A percentile compares a stretch with the other conserved stretches of the same genome.
Conservation (phyloP, 2,329 filamentous ascomycete species). For the Colletotrichum horii region DNA sequence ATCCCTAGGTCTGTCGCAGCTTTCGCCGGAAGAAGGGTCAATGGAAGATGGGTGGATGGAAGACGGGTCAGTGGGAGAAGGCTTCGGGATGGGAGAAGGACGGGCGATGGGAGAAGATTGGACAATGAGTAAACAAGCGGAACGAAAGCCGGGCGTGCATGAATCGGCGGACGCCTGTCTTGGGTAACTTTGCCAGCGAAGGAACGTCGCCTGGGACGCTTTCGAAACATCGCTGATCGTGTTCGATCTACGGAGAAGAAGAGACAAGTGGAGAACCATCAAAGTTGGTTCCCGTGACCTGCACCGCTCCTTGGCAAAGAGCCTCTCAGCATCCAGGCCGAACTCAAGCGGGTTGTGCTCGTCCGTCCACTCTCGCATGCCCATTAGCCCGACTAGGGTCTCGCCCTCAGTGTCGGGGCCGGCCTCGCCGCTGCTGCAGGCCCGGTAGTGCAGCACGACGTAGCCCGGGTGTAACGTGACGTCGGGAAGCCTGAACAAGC, state of each 20-base stretch:
- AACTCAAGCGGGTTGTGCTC: constrained; percentile 55
- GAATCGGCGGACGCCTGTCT: neutral
- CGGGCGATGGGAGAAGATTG: neutral
- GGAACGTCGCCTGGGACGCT: neutral
- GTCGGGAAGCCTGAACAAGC: constrained; percentile 53
- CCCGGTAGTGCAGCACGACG: constrained; percentile 37
- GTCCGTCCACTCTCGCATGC: constrained; percentile 58
- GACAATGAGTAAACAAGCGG: neutral
- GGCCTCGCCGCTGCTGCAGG: constrained; percentile 33
- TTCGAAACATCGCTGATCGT: neutral
- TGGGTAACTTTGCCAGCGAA: neutral
- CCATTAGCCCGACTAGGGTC: constrained; percentile 60
- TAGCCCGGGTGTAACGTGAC: constrained; percentile 52
- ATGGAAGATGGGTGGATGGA: neutral
- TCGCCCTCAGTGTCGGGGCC: constrained; percentile 39
- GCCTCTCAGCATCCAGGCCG: constrained; percentile 49
- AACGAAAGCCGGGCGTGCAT: neutral
- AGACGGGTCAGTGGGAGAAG: neutral
- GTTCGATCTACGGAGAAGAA: neutral
- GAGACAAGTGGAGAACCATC: neutral
- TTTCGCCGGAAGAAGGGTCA: neutral
- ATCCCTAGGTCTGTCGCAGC: neutral
- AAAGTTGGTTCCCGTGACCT: constrained; percentile 28
- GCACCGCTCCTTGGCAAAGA: constrained; percentile 36
- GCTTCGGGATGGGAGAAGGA: too few relatives aligned